These are phyloP conservation scores for Metarhizium album DNA, from an alignment of 2,329 filamentous ascomycete species.

Conservation along the genomic window DNA sequence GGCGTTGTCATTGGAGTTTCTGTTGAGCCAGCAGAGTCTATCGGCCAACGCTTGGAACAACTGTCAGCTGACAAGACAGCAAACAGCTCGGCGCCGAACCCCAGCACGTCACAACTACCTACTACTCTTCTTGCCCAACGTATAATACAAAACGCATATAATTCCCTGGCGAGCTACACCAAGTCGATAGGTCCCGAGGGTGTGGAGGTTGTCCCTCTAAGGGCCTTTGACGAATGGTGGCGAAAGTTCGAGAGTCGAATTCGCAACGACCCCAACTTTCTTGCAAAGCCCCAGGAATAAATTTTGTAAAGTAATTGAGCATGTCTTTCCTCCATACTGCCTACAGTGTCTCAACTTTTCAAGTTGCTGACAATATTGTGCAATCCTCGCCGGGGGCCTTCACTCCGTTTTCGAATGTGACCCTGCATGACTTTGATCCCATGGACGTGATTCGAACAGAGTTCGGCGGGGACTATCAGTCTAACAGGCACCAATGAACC, in stretches of 20 bases:
- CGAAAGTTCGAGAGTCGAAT: conserved; percentile 84
- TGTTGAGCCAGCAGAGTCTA: conserved; percentile 64
- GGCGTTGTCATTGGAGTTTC: conserved; percentile 71
- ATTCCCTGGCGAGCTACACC: conserved; percentile 85
- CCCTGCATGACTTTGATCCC: background rate
- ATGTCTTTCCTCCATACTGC: background rate
- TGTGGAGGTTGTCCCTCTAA: conserved; percentile 83
- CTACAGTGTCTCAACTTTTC: background rate
- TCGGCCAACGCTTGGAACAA: conserved; percentile 57
- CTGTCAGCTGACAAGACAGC: conserved; percentile 29
- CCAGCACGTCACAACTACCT: conserved; percentile 30
- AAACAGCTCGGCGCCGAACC: background rate
- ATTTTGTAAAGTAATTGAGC: background rate
- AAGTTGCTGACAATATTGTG: background rate
- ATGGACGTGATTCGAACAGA: too few species aligned
- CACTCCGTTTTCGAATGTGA: too few species aligned
- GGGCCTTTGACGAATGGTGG: conserved; percentile 97
- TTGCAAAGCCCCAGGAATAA: conserved; percentile 50
- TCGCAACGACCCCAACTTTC: conserved; percentile 74
- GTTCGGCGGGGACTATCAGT: too few species aligned
- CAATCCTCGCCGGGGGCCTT: too few species aligned
- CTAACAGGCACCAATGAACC: background rate
- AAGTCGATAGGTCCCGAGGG: conserved; percentile 49
- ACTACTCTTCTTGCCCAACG: conserved; percentile 77
- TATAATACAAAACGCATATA: conserved; percentile 95